Evolutionary conservation across 495 filamentous ascomycete species (phyloP).

Genomic region (Pyrenopolyporus hunteri): DNA sequence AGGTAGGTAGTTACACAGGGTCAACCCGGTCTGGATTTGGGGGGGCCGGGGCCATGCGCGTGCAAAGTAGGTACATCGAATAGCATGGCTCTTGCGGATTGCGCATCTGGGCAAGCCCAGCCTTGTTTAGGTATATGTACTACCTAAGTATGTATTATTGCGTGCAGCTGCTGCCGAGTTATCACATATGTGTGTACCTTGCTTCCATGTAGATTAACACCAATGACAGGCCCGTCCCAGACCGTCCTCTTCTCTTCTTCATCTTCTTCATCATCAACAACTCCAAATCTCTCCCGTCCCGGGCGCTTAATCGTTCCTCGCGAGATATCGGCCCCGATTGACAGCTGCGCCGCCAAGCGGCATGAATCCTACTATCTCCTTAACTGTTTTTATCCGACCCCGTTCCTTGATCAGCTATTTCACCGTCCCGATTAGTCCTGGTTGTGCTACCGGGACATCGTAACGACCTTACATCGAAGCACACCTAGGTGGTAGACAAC

Average conservation of each 20-base stretch:
- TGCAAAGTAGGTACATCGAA: not conserved
- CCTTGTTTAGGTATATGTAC: no score
- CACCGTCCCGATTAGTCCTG: constrained; percentile 25
- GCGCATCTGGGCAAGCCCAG: constrained; percentile 9
- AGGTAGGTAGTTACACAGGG: constrained; percentile 29
- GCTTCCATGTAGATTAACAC: no score
- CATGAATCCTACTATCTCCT: constrained; percentile 31
- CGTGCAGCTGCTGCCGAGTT: no score
- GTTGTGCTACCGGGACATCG: constrained; percentile 15
- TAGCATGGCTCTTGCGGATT: not conserved
- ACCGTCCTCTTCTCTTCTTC: no score
- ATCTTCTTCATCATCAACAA: no score
- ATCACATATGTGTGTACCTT: no score
- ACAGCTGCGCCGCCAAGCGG: constrained; percentile 27
- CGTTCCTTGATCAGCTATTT: constrained; percentile 1
- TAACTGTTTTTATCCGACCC: constrained; percentile 34
- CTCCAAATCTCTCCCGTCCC: constrained; percentile 9
- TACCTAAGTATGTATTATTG: constrained; percentile 20
- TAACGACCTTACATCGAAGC: constrained; percentile 26
- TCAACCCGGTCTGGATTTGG: constrained; percentile 16
- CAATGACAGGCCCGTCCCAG: no score
- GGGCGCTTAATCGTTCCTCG: constrained; percentile 27
- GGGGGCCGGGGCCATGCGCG: constrained; percentile 28
- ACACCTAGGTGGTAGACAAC: no score
- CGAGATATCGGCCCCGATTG: constrained; percentile 25